Base-by-base conservation (phyloP, 495 filamentous ascomycete genomes). In the Podospora pseudopauciseta region DNA sequence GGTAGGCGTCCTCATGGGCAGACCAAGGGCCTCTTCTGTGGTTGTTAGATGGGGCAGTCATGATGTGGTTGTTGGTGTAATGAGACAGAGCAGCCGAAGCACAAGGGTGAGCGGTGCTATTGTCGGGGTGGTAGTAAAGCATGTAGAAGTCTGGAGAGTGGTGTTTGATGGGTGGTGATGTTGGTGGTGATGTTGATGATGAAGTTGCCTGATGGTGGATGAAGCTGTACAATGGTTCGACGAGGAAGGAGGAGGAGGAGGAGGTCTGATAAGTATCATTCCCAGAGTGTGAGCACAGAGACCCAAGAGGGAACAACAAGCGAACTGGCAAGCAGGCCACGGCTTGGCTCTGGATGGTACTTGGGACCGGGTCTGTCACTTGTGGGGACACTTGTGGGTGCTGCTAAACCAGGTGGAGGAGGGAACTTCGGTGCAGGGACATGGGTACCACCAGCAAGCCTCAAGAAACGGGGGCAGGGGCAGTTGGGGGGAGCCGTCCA, bases 1-100 rank as follows among this genome's bases (percentile, higher is more conserved):
- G 86, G 64, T 85, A 79, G 44, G 83, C 78, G 74, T 97, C 94
- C 79, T 98, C 94, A 44, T 85, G 82, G 68, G 89, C 87, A 44
- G 92, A 91, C 94, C 94, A 98, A 56, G 94, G 94, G 60, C 94
- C 94, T 49, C 74, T 73, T 62, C 72, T 66, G 67, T 70, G 61
- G 28, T 44, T 39, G 32, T 13, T 63, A 60, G 54, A 20, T 32
- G 39, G 39, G 2, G 56, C 13, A 32, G 61, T 49, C 61, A 63
- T 63, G 61, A 39, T 63, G 61, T 28, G 59, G 56, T 59, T 23
- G 20, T 61, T 49, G 7, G 39, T 49, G 19, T 20, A 58, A 5
- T 20, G 56, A 20, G 56, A 58, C 19, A 58, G 19, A 58, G 56
- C 23, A 58, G 39, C 39, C 39, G 39, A 49, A 11, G 39, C 39